These are phyloP conservation scores for Proliferodiscus dingleyae DNA, from an alignment of 2,329 filamentous ascomycete genomes.

Conservation along the genomic window DNA sequence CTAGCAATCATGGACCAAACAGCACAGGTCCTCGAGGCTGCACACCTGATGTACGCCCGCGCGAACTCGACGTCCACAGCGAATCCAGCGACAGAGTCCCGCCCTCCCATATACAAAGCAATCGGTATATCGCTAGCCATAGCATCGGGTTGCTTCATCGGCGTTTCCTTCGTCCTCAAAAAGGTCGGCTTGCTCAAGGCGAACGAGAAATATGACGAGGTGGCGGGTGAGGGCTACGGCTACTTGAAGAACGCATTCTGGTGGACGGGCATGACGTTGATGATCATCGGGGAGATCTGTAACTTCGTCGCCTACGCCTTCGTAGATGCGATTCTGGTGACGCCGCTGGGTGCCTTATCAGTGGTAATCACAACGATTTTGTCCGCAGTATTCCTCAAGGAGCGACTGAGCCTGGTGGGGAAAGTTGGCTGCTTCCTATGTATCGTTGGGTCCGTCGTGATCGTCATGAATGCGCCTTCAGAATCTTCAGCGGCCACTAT, in stretches of 20 bases:
- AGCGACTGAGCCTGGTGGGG: conserved; percentile 89
- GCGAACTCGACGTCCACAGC: conserved; percentile 34
- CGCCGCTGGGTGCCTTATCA: conserved; percentile 81
- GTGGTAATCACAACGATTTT: conserved; percentile 90
- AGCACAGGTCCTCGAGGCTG: conserved; percentile 33
- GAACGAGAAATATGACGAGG: conserved; percentile 94
- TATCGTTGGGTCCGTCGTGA: conserved; percentile 87
- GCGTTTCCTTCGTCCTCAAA: conserved; percentile 90
- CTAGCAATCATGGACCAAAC: conserved; percentile 35
- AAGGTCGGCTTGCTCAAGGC: conserved; percentile 87
- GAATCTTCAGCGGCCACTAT: conserved; percentile 83
- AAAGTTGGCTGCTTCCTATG: conserved; percentile 96
- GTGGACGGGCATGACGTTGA: conserved; percentile 94
- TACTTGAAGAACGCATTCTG: conserved; percentile 94
- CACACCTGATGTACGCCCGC: conserved; percentile 41
- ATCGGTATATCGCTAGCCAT: conserved; percentile 84
- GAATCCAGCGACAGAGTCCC: conserved; percentile 14
- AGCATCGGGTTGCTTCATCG: conserved; percentile 87
- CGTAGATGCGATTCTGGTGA: conserved; percentile 92
- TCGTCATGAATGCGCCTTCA: conserved; percentile 86
- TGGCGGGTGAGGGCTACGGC: conserved; percentile 91
- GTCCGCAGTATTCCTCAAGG: conserved; percentile 92
- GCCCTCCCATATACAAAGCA: conserved; percentile 61
- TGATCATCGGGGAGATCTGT: conserved; percentile 95
- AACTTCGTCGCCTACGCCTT: conserved; percentile 98